A percentile compares a stretch with the other conserved stretches of the same genome.
Conservation (phyloP, 176 grass and related monocot species). For the Miscanthus lutarioriparius region DNA sequence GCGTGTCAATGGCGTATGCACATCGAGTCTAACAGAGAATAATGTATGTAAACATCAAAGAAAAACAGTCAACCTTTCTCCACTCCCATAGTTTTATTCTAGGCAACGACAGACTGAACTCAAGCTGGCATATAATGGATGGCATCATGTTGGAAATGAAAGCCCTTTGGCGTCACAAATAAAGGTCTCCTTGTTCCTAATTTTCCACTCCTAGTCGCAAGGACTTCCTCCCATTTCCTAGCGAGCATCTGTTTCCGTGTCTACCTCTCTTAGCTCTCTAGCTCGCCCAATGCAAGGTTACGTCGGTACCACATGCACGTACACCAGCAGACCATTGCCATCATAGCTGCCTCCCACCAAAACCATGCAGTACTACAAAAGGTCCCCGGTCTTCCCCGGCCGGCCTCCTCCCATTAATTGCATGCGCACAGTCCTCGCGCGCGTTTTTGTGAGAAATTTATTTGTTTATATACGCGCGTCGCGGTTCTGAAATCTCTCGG, state of each 20-base stretch:
- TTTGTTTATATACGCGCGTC: too few relatives aligned
- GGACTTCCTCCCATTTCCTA: conserved; percentile 9
- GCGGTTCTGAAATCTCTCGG: too few relatives aligned
- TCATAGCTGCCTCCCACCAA: too few relatives aligned
- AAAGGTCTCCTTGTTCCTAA: neutral
- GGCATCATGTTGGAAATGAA: conserved; percentile 12
- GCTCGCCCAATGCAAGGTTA: too few relatives aligned
- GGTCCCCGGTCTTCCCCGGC: neutral
- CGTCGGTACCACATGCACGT: too few relatives aligned
- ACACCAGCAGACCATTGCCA: too few relatives aligned
- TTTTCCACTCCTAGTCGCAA: conserved; percentile 7
- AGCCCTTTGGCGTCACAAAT: neutral
- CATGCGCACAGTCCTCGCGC: too few relatives aligned
- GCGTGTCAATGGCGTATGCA: too few relatives aligned
- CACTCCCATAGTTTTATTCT: neutral
- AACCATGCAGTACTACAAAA: neutral
- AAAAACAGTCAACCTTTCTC: neutral
- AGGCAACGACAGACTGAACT: conserved; percentile 23
- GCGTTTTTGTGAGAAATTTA: too few relatives aligned
- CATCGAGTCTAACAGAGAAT: too few relatives aligned
- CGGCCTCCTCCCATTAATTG: too few relatives aligned
- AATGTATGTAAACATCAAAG: too few relatives aligned
- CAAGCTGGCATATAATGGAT: neutral
- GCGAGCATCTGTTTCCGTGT: neutral
- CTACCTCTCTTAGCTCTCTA: neutral